Percentiles rank a stretch among this genome's conserved stretches.
Evolutionary conservation across 83 land plant species (phyloP).

Genomic region (Picea abies): DNA sequence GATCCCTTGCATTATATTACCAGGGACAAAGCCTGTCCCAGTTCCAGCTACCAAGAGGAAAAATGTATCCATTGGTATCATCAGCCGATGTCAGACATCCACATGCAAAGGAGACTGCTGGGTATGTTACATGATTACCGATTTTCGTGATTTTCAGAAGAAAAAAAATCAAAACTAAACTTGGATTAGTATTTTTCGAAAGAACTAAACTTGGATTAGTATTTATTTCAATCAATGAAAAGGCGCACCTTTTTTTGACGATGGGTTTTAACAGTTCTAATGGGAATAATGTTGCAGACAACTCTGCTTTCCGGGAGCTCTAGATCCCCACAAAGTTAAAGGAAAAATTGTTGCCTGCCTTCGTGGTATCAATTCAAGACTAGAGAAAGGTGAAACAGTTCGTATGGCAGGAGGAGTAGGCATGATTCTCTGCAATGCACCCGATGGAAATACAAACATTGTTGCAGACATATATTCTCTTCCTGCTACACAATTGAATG

Average conservation of each 20-base stretch:
- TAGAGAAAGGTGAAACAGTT: constrained; percentile 31
- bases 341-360: constrained; percentile 43
- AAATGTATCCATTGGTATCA: constrained; percentile 35
- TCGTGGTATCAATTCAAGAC: constrained; percentile 16
- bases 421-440: constrained; percentile 39
- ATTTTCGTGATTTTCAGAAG: background rate
- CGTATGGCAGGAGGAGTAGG: constrained; percentile 45
- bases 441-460: constrained; percentile 2
- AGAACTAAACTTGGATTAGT: too few relatives aligned
- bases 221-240: background rate
- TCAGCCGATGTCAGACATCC: constrained; percentile 26
- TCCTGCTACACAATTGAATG: constrained; percentile 37
- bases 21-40: constrained; percentile 47
- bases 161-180: background rate
- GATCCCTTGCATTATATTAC: too few relatives aligned
- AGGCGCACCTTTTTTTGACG: background rate
- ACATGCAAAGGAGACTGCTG: constrained; percentile 8
- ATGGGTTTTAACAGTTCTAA: background rate
- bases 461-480: constrained; percentile 39
- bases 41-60: constrained; percentile 9
- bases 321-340: constrained; percentile 32
- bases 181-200: too few relatives aligned
- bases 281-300: constrained; percentile 18
- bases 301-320: constrained; percentile 11
- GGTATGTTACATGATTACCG: background rate